These are phyloP conservation scores for Candida krabiensis DNA, from an alignment of 805 yeast species.

Conservation along the genomic window DNA sequence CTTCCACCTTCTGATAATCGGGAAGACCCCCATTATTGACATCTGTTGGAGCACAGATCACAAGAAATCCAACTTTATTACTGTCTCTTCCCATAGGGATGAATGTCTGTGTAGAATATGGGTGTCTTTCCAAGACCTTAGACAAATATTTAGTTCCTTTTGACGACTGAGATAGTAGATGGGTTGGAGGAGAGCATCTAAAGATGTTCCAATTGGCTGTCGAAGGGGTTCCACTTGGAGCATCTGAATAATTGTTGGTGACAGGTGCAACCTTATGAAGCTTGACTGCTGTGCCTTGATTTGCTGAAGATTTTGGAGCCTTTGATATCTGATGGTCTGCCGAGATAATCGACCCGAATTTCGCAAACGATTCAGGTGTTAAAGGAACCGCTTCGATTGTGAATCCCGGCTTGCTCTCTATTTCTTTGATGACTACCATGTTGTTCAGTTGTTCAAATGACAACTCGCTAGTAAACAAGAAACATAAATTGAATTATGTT, in stretches of 20 bases:
- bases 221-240: conserved; percentile 48
- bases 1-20: conserved; percentile 56
- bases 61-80: conserved; percentile 59
- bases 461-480: too few relatives aligned
- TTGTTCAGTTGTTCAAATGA: too few relatives aligned
- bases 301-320: conserved; percentile 56
- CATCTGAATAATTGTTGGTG: conserved; percentile 45
- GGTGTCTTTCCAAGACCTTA: conserved; percentile 86
- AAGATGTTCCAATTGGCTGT: conserved; percentile 80
- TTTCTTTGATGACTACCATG: conserved; percentile 45
- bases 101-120: conserved; percentile 84
- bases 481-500: too few relatives aligned
- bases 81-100: conserved; percentile 78
- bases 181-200: conserved; percentile 75
- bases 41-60: conserved; percentile 71
- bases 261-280: conserved; percentile 71
- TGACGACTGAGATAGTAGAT: conserved; percentile 39
- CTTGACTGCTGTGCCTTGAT: conserved; percentile 92
- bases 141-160: conserved; percentile 40
- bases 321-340: conserved; percentile 68
- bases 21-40: conserved; percentile 49
- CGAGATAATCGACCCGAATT: conserved; percentile 76
- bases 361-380: conserved; percentile 64
- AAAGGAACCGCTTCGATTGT: conserved; percentile 52
- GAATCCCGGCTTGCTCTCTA: conserved; percentile 19